Evolutionary conservation across 306 rosid species (phyloP), one percentile per base, ranked within the genome.

Genomic region (Sesbania bispinosa): DNA sequence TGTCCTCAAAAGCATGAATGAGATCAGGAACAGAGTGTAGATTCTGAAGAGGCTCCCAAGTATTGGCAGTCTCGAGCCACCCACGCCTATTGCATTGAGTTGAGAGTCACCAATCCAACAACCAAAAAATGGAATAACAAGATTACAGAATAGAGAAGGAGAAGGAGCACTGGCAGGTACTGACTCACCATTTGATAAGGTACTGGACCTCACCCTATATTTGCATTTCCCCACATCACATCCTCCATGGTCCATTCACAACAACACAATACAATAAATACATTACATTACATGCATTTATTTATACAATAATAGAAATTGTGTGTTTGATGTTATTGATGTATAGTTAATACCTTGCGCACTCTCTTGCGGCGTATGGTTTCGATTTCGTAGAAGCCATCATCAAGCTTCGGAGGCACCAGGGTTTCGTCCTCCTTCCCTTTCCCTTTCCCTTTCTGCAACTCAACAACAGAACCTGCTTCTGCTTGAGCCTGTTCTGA

Each of bases 1-100:
- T 83, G 43, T 79, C 86, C 77, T 93, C 97, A 74, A 91, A 94
- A 16, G 95, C 85, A 0, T 83, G 88, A 15, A 94, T 77, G 60
- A 94, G 69, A 67, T 94, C 99, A 1, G 88, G 81, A 61, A 90
- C 81, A 26, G 81, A 43, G 58, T 47, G 89, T 69, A 94, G 86
- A 85, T 94, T 91, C 59, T 87, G 96, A 29, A 74, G 79, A 4
- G 99, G 99, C 84, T 94, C 99, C 99, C 99, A 94, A 10, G 99
- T 94, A 70, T 94, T 94, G 51, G 87, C 90, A 3, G 88, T 66
- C 72, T 94, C 97, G 1, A 94, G 88, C 99, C 99, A 94, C 52
- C 86, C 95, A 20, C 72, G 83, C 98, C 98, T 94, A n/a, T n/a
- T n/a, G n/a, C n/a, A n/a, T n/a, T n/a, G n/a, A n/a, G n/a, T n/a